phyloP scores from a whole-genome alignment of 164 flowering plant genomes.

The Vitis vinifera region DNA sequence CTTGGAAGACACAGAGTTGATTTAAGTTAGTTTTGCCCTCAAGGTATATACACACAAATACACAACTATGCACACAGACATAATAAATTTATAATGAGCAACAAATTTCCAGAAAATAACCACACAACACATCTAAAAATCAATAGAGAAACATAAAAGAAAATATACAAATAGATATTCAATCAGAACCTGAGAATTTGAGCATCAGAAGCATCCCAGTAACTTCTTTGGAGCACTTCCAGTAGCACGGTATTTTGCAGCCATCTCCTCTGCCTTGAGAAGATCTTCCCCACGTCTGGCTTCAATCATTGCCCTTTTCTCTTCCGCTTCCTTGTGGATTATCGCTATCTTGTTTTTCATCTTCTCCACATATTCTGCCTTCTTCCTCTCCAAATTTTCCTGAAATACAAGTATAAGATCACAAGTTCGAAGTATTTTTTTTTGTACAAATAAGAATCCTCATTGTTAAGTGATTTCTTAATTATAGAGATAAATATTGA shows the following conservation, averaged over 20 bases:
- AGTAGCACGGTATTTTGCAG: constrained; percentile 85
- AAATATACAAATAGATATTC: constrained; percentile 4
- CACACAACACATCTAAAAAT: constrained; percentile 12
- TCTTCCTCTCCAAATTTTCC: constrained; percentile 85
- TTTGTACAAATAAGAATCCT: no score
- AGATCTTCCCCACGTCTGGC: constrained; percentile 79
- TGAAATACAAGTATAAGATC: constrained; percentile 12
- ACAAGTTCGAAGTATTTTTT: no score
- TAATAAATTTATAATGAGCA: neutral
- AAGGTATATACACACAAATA: constrained; percentile 5
- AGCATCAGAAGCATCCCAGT: constrained; percentile 54
- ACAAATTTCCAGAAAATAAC: neutral
- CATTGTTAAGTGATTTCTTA: no score
- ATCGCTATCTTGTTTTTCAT: constrained; percentile 74
- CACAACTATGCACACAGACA: constrained; percentile 16
- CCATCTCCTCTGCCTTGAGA: constrained; percentile 79
- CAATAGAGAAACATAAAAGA: constrained; percentile 9
- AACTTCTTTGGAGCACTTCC: constrained; percentile 74
- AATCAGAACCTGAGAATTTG: constrained; percentile 10
- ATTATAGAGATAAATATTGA: no score
- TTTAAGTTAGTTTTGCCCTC: no score
- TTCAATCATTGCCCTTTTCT: constrained; percentile 71
- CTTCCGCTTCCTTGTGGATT: constrained; percentile 83
- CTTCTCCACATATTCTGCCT: constrained; percentile 74
- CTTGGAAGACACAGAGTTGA: no score